These are phyloP conservation scores for Pulveroboletus sp. DNA, from an alignment of 768 basidiomycete genomes.

Conservation along the genomic window DNA sequence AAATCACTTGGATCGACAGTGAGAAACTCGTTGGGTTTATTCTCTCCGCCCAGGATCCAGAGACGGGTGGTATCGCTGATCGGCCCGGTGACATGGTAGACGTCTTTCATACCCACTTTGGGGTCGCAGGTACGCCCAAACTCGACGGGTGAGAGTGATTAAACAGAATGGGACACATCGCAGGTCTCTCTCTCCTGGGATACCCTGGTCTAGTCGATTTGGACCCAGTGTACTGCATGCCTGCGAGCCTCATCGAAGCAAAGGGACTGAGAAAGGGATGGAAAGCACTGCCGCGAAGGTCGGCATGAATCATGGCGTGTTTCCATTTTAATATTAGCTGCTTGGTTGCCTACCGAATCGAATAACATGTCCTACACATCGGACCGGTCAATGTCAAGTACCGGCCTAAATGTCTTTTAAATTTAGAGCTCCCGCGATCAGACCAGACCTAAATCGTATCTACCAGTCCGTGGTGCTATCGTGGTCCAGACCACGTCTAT, in stretches of 20 bases:
- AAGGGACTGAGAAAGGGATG: slow-evolving; percentile 62
- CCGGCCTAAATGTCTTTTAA: no score
- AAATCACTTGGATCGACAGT: slow-evolving; percentile 83
- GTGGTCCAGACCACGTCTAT: background rate
- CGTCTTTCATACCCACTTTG: slow-evolving; percentile 96
- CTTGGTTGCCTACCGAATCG: slow-evolving; percentile 3
- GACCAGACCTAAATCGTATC: no score
- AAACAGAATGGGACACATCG: background rate
- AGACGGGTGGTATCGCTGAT: slow-evolving; percentile 92
- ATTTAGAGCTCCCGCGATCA: no score
- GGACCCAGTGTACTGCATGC: slow-evolving; percentile 98
- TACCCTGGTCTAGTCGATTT: slow-evolving; percentile 82
- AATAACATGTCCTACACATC: slow-evolving; percentile 4
- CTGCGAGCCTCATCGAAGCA: slow-evolving; percentile 65
- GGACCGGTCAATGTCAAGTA: no score
- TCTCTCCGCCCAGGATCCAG: slow-evolving; percentile 84
- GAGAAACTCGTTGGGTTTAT: slow-evolving; percentile 80
- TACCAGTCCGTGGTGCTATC: no score
- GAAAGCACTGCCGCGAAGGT: slow-evolving; percentile 30
- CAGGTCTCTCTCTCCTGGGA: slow-evolving; percentile 81
- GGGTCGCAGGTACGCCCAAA: slow-evolving; percentile 65
- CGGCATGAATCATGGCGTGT: slow-evolving; percentile 13
- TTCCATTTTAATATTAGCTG: background rate
- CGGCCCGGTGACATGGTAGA: slow-evolving; percentile 91
- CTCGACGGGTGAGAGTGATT: background rate